Conservation (phyloP, 352 stramenopile species). For the Phytophthora ramorum region DNA sequence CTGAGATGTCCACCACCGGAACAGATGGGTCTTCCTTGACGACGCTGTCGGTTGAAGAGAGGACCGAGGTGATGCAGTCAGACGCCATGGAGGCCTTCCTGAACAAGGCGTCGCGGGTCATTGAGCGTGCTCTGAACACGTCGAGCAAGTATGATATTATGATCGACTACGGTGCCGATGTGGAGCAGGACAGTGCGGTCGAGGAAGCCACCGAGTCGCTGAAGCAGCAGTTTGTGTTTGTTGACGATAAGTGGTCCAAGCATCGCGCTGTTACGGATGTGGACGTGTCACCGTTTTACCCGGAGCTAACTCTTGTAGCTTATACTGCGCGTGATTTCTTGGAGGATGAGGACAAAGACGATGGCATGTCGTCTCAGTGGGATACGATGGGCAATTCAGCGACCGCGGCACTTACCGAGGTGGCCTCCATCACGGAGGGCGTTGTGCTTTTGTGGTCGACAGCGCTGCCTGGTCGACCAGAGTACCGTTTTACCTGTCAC, state of each 20-base stretch:
- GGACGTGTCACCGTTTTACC: conserved; percentile 85
- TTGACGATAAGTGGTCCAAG: conserved; percentile 84
- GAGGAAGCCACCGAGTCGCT: conserved; percentile 72
- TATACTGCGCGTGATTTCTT: conserved; percentile 78
- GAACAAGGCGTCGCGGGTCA: conserved; percentile 74
- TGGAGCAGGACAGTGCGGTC: conserved; percentile 61
- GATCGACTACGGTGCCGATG: conserved; percentile 82
- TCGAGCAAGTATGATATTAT: conserved; percentile 86
- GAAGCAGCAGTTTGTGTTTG: conserved; percentile 77
- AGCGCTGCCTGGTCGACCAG: conserved; percentile 74
- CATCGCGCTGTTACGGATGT: conserved; percentile 85
- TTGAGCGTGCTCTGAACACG: conserved; percentile 83
- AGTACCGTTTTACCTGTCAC: conserved; percentile 90
- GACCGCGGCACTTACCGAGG: conserved; percentile 54
- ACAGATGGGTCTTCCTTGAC: conserved; percentile 25
- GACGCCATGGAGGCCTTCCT: conserved; percentile 83
- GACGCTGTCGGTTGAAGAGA: conserved; percentile 61
- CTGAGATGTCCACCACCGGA: conserved; percentile 37
- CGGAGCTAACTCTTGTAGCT: conserved; percentile 73
- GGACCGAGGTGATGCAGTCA: conserved; percentile 72
- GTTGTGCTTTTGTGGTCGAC: conserved; percentile 89
- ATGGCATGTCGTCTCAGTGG: conserved; percentile 58
- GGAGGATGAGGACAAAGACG: conserved; percentile 76
- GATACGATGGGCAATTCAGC: conserved; percentile 75
- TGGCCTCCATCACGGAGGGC: conserved; percentile 73